Evolutionary conservation across 2,329 filamentous ascomycete species (phyloP).

Genomic region (Pseudocercospora fuligena): DNA sequence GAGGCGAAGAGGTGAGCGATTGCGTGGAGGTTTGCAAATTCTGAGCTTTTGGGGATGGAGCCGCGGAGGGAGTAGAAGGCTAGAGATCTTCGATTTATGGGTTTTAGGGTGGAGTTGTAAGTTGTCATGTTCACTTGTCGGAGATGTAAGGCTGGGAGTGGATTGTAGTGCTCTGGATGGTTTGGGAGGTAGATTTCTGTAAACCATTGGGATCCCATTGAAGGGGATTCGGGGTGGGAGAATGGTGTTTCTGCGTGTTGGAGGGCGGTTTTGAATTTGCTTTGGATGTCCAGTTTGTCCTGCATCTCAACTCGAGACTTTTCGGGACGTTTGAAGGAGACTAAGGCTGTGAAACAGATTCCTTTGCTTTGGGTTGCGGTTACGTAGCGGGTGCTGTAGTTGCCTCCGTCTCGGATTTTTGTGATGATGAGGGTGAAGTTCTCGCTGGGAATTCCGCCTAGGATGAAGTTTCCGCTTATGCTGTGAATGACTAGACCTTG

Average conservation of each 20-base stretch:
- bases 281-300: neutral
- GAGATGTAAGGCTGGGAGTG: neutral
- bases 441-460: conserved; percentile 5
- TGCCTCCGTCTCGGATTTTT: neutral
- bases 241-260: neutral
- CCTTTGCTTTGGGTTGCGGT: conserved; percentile 1
- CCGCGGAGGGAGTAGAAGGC: conserved; percentile 5
- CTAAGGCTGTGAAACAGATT: neutral
- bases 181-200: neutral
- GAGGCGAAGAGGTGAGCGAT: neutral
- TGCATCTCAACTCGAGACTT: neutral
- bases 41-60: neutral
- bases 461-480: conserved; percentile 9
- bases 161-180: conserved; percentile 3
- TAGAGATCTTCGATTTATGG: neutral
- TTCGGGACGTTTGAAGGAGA: conserved; percentile 4
- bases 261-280: neutral
- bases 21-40: neutral
- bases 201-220: conserved; percentile 1
- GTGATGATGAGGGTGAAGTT: neutral
- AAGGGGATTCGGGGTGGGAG: neutral
- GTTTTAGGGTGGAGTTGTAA: neutral
- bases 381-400: neutral
- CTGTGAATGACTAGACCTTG: neutral
- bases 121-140: neutral